Conservation (phyloP, 345 rosid genomes). For the Camelina laxa region DNA sequence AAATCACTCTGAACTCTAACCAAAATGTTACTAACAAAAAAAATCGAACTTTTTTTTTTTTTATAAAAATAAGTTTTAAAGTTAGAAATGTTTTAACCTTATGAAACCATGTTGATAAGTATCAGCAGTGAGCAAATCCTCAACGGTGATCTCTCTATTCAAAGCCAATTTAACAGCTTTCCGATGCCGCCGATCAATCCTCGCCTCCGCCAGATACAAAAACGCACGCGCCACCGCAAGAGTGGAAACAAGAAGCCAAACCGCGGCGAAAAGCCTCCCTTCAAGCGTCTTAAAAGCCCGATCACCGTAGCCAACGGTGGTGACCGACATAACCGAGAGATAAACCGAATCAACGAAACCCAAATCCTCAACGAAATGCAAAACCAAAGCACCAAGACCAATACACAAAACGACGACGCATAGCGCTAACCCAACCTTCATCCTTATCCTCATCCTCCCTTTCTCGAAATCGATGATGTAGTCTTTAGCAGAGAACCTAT, state of each 20-base stretch:
- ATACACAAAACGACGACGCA: slow-evolving; percentile 69
- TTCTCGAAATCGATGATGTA: slow-evolving; percentile 69
- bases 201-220: slow-evolving; percentile 68
- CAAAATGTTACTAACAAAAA: neutral
- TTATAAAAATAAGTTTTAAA: neutral
- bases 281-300: slow-evolving; percentile 62
- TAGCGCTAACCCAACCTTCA: slow-evolving; percentile 73
- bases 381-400: slow-evolving; percentile 58
- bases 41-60: neutral
- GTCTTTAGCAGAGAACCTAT: slow-evolving; percentile 51
- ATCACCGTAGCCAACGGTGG: slow-evolving; percentile 80
- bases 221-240: slow-evolving; percentile 81
- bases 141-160: slow-evolving; percentile 66
- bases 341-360: slow-evolving; percentile 68
- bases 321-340: slow-evolving; percentile 80
- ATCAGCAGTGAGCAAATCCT: slow-evolving; percentile 71
- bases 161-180: slow-evolving; percentile 65
- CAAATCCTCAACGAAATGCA: slow-evolving; percentile 61
- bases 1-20: neutral
- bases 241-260: slow-evolving; percentile 73
- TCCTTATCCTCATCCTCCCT: slow-evolving; percentile 83
- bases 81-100: slow-evolving; percentile 41
- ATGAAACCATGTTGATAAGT: slow-evolving; percentile 72
- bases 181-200: slow-evolving; percentile 70
- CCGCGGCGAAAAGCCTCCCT: slow-evolving; percentile 71